Evolutionary conservation across 2,329 filamentous ascomycete genomes (phyloP), one percentile per base, ranked within the genome.

Genomic region (Ceratocystiopsis sp.): DNA sequence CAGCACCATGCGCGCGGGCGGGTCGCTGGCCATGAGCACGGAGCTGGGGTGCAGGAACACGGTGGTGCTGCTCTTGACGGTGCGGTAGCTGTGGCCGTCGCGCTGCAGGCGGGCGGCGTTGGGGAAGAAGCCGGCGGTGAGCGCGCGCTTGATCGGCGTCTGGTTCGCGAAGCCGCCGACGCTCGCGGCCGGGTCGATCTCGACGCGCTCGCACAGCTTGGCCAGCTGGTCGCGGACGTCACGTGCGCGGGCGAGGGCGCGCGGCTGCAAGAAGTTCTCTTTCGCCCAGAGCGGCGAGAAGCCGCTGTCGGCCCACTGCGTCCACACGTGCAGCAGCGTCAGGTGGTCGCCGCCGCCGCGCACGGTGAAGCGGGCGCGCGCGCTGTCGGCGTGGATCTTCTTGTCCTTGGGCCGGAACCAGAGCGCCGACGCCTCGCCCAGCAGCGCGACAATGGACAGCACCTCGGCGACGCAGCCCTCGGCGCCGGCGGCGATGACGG

Each of bases 331-430:
- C 40, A 96, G 74, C 2, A 93, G 72, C 0, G 84, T 86, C 6
- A 91, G 58, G 53, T 94, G 84, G 57, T 98, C 91, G 37, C 91
- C 91, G 34, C 87, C 87, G 48, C 93, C 86, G 53, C 85, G 84
- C 57, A 89, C 68, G 0, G 85, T 93, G 61, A 96, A 96, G 2
- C 89, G 76, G 34, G 81, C 80, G 14, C 86, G 78, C 0, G 91
- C 91, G 48, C 82, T 84, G 59, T 98, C 89, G 13, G 91, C 91
- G 55, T 95, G 84, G 25, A 95, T 80, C 59, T 94, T 94, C 67
- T 96, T 95, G 63, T 98, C 87, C 57, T 95, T 94, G 17, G 91
- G 87, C 0, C 86, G 73, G 69, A 93, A 93, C 67, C 95, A 98
- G 6, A 98, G 71, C 0, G 86, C 80, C 4, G 80, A 85, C 2